Evolutionary conservation across 108 stramenopile species (phyloP).

Genomic region (Nannochloropsis oceanica): DNA sequence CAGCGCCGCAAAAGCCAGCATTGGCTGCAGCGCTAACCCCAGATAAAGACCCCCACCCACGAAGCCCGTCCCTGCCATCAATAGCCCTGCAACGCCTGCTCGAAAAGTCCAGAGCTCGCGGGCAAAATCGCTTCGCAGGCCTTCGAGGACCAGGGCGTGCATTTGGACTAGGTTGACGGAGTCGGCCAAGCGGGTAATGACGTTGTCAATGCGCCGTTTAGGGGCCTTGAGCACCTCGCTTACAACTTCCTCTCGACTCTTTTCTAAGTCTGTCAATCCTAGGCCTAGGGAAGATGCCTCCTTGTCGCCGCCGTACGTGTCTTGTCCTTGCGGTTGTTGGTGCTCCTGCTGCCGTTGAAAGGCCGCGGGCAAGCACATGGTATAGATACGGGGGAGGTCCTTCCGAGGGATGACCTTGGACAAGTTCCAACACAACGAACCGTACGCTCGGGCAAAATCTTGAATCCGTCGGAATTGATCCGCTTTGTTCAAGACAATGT

Average conservation of each 20-base stretch:
- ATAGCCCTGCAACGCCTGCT: not conserved
- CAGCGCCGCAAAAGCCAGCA: not conserved
- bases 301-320: not conserved
- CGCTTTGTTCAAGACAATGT: constrained; percentile 93
- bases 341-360: constrained; percentile 4
- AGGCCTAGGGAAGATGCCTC: not conserved
- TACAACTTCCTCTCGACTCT: constrained; percentile 73
- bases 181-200: constrained; percentile 84
- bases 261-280: constrained; percentile 54
- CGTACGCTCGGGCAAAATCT: constrained; percentile 98
- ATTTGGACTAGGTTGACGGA: constrained; percentile 60
- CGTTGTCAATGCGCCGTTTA: constrained; percentile 89
- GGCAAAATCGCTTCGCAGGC: constrained; percentile 1
- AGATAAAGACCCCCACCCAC: constrained; percentile 6
- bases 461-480: constrained; percentile 62
- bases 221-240: constrained; percentile 87
- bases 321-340: not conserved
- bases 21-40: constrained; percentile 4
- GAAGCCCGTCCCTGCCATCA: not conserved
- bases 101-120: not conserved
- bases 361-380: constrained; percentile 78
- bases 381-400: constrained; percentile 94
- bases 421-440: constrained; percentile 95
- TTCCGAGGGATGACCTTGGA: constrained; percentile 58
- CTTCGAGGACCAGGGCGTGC: constrained; percentile 52